Conservation (phyloP, 164 flowering plant genomes). For the Tetrastigma voinierianum region DNA sequence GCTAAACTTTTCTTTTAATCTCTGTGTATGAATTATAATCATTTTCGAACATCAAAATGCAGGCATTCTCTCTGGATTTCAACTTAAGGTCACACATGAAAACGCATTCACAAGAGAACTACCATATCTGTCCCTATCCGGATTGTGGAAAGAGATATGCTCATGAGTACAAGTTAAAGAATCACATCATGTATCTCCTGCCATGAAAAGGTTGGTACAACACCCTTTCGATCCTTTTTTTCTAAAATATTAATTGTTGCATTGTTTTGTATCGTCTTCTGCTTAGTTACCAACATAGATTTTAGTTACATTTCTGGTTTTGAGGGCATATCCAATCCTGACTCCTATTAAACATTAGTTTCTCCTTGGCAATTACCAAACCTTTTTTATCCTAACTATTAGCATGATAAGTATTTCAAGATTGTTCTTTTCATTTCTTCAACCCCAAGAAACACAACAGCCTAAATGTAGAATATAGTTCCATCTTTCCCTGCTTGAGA, state of each 20-base stretch:
- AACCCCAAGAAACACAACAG: too few species aligned
- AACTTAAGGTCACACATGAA: constrained; percentile 97
- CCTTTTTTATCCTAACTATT: background rate
- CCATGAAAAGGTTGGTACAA: constrained; percentile 80
- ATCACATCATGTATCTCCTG: constrained; percentile 79
- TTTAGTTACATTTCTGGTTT: background rate
- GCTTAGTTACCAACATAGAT: background rate
- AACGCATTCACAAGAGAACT: constrained; percentile 96
- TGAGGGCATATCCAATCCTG: background rate
- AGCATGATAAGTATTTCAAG: background rate
- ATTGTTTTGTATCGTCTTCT: background rate
- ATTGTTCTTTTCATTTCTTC: too few species aligned
- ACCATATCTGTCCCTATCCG: constrained; percentile 85
- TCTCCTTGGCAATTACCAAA: background rate
- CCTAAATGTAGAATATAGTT: too few species aligned
- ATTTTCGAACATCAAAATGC: constrained; percentile 23
- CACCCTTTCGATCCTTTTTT: background rate
- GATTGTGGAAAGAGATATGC: constrained; percentile 98
- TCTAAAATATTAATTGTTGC: background rate
- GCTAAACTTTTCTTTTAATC: background rate
- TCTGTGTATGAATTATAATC: background rate
- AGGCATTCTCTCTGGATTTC: constrained; percentile 98
- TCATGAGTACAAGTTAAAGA: constrained; percentile 93
- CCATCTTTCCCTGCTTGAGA: too few species aligned
- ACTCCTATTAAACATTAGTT: too few species aligned